Percentiles rank a stretch among this genome's conserved stretches.
Evolutionary conservation across 495 filamentous ascomycete species (phyloP).

Genomic region (Aspergillus funiculosus): DNA sequence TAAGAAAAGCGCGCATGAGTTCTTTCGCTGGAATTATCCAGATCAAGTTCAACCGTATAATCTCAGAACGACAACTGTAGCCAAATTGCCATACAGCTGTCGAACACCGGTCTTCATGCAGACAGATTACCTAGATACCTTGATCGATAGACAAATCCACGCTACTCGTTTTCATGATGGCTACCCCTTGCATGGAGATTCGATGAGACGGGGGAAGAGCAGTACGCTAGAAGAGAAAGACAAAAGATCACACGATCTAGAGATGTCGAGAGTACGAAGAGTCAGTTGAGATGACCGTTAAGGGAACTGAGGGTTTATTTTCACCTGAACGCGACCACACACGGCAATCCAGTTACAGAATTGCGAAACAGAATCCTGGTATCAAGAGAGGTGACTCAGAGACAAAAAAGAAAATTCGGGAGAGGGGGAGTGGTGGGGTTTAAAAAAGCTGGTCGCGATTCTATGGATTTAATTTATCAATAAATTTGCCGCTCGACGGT

Average conservation of each 20-base stretch:
- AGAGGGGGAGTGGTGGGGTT: neutral
- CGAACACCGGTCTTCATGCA: slow-evolving; percentile 51
- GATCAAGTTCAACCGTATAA: slow-evolving; percentile 59
- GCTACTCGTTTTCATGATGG: slow-evolving; percentile 43
- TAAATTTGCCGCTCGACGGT: slow-evolving; percentile 7
- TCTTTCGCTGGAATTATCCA: slow-evolving; percentile 59
- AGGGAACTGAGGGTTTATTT: neutral
- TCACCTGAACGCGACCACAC: slow-evolving; percentile 4
- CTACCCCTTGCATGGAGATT: slow-evolving; percentile 20
- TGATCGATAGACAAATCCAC: slow-evolving; percentile 43
- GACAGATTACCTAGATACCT: slow-evolving; percentile 42
- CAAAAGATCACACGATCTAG: slow-evolving; percentile 7
- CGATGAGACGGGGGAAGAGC: slow-evolving; percentile 23
- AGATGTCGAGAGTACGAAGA: too few relatives aligned
- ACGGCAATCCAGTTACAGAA: neutral
- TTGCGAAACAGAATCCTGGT: too few relatives aligned
- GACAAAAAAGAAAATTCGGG: neutral
- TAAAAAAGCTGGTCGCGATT: neutral
- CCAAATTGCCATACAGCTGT: slow-evolving; percentile 13
- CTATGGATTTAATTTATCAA: neutral
- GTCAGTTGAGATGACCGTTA: neutral
- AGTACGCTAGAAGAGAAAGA: slow-evolving; percentile 24
- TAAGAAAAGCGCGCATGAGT: slow-evolving; percentile 45
- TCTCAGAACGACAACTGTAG: slow-evolving; percentile 46
- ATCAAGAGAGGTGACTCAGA: too few relatives aligned